Evolutionary conservation across 2,329 filamentous ascomycete species (phyloP).

Genomic region (Zasmidium angulare): DNA sequence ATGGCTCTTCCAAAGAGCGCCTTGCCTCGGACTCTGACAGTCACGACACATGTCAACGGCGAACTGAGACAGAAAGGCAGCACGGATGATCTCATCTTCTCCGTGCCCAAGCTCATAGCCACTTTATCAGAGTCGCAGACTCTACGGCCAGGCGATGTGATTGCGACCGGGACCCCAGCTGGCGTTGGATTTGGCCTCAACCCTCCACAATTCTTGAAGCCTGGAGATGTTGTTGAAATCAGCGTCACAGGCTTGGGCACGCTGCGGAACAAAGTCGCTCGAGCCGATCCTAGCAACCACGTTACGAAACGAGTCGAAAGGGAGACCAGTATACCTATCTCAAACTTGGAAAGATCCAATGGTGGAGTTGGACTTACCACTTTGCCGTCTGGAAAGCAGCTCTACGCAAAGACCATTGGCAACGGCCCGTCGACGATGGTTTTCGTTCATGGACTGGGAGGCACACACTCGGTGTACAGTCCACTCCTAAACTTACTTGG

Average conservation of each 20-base stretch:
- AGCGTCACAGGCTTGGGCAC: background rate
- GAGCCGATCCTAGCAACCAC: slow-evolving; percentile 40
- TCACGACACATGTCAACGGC: slow-evolving; percentile 42
- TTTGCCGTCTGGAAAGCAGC: slow-evolving; percentile 41
- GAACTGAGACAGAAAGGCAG: slow-evolving; percentile 46
- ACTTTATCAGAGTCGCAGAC: slow-evolving; percentile 41
- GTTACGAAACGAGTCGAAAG: slow-evolving; percentile 22
- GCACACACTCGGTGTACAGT: slow-evolving; percentile 44
- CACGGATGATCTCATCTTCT: slow-evolving; percentile 48
- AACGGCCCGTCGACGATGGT: slow-evolving; percentile 37
- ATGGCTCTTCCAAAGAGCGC: slow-evolving; percentile 50
- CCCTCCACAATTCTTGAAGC: slow-evolving; percentile 32
- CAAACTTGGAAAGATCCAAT: slow-evolving; percentile 33
- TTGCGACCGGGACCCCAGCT: slow-evolving; percentile 53
- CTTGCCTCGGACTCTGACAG: slow-evolving; percentile 42
- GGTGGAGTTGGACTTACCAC: slow-evolving; percentile 37
- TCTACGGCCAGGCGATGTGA: slow-evolving; percentile 48
- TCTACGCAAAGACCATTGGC: slow-evolving; percentile 39
- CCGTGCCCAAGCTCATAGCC: slow-evolving; percentile 37
- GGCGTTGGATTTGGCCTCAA: slow-evolving; percentile 36
- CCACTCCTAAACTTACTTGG: slow-evolving; percentile 44
- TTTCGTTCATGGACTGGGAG: slow-evolving; percentile 59
- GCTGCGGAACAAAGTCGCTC: slow-evolving; percentile 37
- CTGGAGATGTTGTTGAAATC: slow-evolving; percentile 32
- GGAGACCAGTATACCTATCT: slow-evolving; percentile 30